Conservation (phyloP, 176 grass and related monocot genomes). For the Calamus simplicifolius region DNA sequence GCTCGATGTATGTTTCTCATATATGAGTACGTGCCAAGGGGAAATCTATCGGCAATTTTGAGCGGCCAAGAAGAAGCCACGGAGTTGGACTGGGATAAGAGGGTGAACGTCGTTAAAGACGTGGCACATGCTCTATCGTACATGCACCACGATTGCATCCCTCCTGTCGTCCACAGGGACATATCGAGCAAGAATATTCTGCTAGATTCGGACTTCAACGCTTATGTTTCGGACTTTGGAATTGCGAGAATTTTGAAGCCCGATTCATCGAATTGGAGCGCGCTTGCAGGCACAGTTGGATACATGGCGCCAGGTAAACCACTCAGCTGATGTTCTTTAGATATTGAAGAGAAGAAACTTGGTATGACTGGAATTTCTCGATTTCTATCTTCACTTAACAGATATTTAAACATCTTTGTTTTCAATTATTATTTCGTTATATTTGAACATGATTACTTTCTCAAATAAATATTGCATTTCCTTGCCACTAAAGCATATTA, state of each 20-base stretch:
- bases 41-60: slow-evolving; percentile 1
- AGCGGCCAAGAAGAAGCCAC: neutral
- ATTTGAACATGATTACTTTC: too few relatives aligned
- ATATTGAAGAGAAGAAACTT: too few relatives aligned
- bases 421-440: too few relatives aligned
- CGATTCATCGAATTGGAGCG: slow-evolving; percentile 23
- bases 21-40: slow-evolving; percentile 5
- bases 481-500: too few relatives aligned
- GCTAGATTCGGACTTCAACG: neutral
- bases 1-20: slow-evolving; percentile 3
- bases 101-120: slow-evolving; percentile 7
- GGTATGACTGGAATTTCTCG: too few relatives aligned
- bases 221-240: too few relatives aligned
- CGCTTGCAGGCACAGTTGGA: slow-evolving; percentile 7
- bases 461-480: too few relatives aligned
- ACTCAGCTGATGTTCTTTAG: too few relatives aligned
- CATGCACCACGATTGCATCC: neutral
- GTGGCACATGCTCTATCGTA: slow-evolving; percentile 10
- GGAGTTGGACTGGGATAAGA: slow-evolving; percentile 19
- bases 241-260: neutral
- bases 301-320: slow-evolving; percentile 16
- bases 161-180: neutral
- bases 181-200: slow-evolving; percentile 7
- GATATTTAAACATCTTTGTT: too few relatives aligned
- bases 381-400: neutral